phyloP scores from a whole-genome alignment of 179 eudicot species.

The Sideroxylon spinosum region DNA sequence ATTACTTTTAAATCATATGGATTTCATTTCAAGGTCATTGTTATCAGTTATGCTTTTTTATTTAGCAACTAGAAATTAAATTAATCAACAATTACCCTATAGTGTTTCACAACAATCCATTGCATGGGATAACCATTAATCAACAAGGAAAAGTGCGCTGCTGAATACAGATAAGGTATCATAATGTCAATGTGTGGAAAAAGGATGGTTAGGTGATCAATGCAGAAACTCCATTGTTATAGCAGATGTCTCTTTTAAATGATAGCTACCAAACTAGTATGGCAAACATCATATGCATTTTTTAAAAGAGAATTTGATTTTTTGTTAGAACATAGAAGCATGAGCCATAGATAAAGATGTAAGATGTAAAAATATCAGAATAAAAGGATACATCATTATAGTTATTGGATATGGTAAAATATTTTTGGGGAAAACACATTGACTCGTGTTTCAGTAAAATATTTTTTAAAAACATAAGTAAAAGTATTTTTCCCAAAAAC shows the following conservation, averaged over 20 bases:
- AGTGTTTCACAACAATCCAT: neutral
- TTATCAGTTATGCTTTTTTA: neutral
- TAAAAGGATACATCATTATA: neutral
- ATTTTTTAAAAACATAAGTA: too few relatives aligned
- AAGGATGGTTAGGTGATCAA: neutral
- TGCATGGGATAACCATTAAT: neutral
- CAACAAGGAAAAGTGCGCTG: neutral
- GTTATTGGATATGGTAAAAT: too few relatives aligned
- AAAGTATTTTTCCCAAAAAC: too few relatives aligned
- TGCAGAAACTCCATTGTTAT: neutral
- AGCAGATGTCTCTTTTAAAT: conserved; percentile 5
- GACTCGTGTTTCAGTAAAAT: too few relatives aligned
- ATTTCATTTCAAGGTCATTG: neutral
- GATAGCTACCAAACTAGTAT: neutral
- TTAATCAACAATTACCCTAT: neutral
- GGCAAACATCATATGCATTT: neutral
- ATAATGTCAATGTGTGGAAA: neutral
- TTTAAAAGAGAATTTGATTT: neutral
- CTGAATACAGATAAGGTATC: neutral
- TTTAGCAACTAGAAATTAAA: neutral
- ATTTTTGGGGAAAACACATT: too few relatives aligned
- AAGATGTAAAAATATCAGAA: neutral
- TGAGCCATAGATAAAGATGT: too few relatives aligned
- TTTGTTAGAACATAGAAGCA: neutral
- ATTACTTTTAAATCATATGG: neutral